A percentile compares a stretch with the other conserved stretches of the same genome.
Conservation (phyloP, 1,139 yeast genomes). For the Nakaseomyces delphensis region DNA sequence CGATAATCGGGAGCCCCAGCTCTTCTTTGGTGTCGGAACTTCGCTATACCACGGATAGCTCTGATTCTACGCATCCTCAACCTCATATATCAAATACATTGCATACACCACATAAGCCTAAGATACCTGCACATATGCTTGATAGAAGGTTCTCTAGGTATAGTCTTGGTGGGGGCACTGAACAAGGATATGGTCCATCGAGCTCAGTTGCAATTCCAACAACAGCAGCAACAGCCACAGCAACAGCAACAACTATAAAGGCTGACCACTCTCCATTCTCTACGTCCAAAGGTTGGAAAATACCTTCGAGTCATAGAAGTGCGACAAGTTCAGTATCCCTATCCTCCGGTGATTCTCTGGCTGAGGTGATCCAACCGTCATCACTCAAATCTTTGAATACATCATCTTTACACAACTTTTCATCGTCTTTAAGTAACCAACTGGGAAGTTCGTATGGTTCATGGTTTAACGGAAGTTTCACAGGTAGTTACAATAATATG, state of each 20-base stretch:
- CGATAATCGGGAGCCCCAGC: too few species aligned
- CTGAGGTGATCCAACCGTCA: slow-evolving; percentile 30
- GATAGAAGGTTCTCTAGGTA: not conserved
- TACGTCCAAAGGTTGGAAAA: slow-evolving; percentile 28
- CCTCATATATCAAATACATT: not conserved
- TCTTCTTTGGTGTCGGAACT: too few species aligned
- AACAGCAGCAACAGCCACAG: not conserved
- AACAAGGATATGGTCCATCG: not conserved
- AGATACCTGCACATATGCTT: slow-evolving; percentile 2
- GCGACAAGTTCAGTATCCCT: slow-evolving; percentile 20
- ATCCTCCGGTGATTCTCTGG: slow-evolving; percentile 25
- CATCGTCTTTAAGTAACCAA: slow-evolving; percentile 29
- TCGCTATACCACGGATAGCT: too few species aligned
- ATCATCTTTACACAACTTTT: slow-evolving; percentile 27
- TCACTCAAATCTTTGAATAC: slow-evolving; percentile 25
- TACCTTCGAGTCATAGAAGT: slow-evolving; percentile 20
- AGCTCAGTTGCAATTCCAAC: not conserved
- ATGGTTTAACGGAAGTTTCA: slow-evolving; percentile 23
- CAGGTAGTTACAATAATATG: not conserved
- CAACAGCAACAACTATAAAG: not conserved
- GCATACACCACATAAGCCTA: slow-evolving; percentile 2
- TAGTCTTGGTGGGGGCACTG: not conserved
- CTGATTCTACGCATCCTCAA: not conserved
- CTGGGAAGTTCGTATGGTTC: slow-evolving; percentile 29
- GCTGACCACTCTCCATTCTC: slow-evolving; percentile 15